Evolutionary conservation across 2,329 filamentous ascomycete species (phyloP), one percentile per base, ranked within the genome.

Genomic region (Pseudofabraea citricarpa): DNA sequence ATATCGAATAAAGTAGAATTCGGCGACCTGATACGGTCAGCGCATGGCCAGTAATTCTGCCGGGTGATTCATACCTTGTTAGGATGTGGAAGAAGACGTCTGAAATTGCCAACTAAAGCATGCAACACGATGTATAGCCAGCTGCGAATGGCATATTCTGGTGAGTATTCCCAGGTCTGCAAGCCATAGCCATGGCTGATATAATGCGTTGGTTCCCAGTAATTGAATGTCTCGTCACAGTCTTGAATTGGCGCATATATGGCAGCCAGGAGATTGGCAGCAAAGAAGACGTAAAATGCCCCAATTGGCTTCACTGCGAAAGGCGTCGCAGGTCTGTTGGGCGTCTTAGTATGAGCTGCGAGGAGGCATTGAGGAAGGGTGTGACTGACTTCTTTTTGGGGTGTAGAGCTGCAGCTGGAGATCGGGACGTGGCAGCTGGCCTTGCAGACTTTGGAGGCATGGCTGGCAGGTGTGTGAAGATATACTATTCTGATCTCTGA

Each of bases 121-220:
- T 98, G 91, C 1, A 96, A 67, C 5, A 73, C 77, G 27, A 94
- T 74, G 59, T 98, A 98, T 18, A 90, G 73, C 93, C 93, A 98
- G 68, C 90, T 96, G 50, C 93, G 83, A 56, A 98, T 96, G 40
- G 90, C 87, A 66, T 87, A 97, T 45, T 91, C 84, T 5, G 93
- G 93, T 1, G 91, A 95, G 67, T 97, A 98, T 66, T 98, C 93
- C 93, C 93, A 98, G 1, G 93, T 98, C 69, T 98, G 90, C 40
- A 96, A 74, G 29, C 91, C 93, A 60, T 95, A 91, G 56, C 88
- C 87, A 70, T 96, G 90, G 46, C 82, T 85, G 21, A 98, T 77
- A 65, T 96, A 98, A 66, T 98, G 93, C 0, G 90, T 82, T 0
- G 93, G 91, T 59, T 98, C 93, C 90, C 91, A 98, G 72, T 95